Percentiles rank a stretch among this genome's conserved stretches.
Conservation (phyloP, 2,329 filamentous ascomycete genomes). For the Nigrospora sphaerica region DNA sequence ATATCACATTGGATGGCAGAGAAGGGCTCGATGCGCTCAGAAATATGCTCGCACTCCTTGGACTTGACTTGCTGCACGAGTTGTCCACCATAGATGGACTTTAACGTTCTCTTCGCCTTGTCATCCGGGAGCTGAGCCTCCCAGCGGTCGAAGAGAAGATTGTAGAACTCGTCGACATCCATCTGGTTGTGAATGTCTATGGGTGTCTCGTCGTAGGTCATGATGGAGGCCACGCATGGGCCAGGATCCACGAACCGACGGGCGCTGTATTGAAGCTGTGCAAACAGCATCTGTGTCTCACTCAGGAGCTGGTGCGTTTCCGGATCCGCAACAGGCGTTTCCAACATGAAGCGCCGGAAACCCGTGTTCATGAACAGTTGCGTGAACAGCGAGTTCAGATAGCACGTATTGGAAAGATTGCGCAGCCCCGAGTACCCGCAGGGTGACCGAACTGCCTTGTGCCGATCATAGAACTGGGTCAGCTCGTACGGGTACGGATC, state of each 20-base stretch:
- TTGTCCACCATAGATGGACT: constrained; percentile 83
- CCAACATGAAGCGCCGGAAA: constrained; percentile 80
- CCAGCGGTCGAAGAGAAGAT: constrained; percentile 84
- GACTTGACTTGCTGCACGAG: constrained; percentile 93
- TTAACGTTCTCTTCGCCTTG: constrained; percentile 65
- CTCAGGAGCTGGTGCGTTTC: constrained; percentile 60
- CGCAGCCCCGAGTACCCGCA: constrained; percentile 84
- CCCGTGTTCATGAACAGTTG: constrained; percentile 93
- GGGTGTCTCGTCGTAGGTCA: constrained; percentile 70
- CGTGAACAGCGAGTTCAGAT: constrained; percentile 88
- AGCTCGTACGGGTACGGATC: constrained; percentile 56
- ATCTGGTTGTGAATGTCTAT: constrained; percentile 91
- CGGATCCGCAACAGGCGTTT: constrained; percentile 48
- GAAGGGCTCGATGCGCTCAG: constrained; percentile 82
- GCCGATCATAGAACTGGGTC: constrained; percentile 54
- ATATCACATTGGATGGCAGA: constrained; percentile 95
- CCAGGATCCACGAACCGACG: constrained; percentile 67
- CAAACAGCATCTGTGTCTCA: constrained; percentile 77
- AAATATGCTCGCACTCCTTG: constrained; percentile 89
- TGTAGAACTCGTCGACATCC: constrained; percentile 98
- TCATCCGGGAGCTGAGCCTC: constrained; percentile 68
- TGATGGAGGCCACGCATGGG: constrained; percentile 66
- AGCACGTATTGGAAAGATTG: constrained; percentile 94
- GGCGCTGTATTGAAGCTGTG: constrained; percentile 76
- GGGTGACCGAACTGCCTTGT: constrained; percentile 61